A percentile compares a stretch with the other conserved stretches of the same genome.
phyloP scores from a whole-genome alignment of 1,284 basidiomycete species.

The Ceratobasidium sp. region DNA sequence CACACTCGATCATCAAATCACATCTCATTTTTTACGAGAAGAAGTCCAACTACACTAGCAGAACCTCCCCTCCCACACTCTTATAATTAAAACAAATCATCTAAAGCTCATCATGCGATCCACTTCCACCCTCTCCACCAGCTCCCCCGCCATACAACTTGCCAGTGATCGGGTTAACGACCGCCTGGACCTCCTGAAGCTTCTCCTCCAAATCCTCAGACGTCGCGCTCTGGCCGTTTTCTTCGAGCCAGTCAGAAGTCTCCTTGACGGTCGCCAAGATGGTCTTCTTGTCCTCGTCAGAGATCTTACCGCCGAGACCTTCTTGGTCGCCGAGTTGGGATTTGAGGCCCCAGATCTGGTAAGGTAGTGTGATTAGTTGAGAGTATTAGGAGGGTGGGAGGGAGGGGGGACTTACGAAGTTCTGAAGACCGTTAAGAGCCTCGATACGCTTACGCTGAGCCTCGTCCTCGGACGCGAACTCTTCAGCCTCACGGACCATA shows the following conservation, averaged over 20 bases:
- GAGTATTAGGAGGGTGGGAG: not conserved
- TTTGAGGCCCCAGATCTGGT: slow-evolving; percentile 80
- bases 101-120: slow-evolving; percentile 43
- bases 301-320: slow-evolving; percentile 90
- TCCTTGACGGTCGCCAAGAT: slow-evolving; percentile 88
- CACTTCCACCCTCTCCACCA: not conserved
- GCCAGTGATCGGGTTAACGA: slow-evolving; percentile 80
- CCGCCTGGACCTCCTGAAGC: slow-evolving; percentile 78
- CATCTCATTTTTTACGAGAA: too few species aligned
- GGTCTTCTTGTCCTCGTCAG: slow-evolving; percentile 89
- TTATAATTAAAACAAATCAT: not conserved
- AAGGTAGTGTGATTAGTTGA: not conserved
- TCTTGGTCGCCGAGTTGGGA: slow-evolving; percentile 87
- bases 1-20: too few species aligned
- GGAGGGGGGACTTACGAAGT: slow-evolving; percentile 65
- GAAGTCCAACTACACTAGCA: too few species aligned
- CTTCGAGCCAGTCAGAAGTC: slow-evolving; percentile 91
- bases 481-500: slow-evolving; percentile 93
- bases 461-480: slow-evolving; percentile 89
- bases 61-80: too few species aligned
- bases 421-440: slow-evolving; percentile 81
- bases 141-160: slow-evolving; percentile 73
- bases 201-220: slow-evolving; percentile 95
- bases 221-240: slow-evolving; percentile 79
- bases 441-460: slow-evolving; percentile 90